A percentile compares a stretch with the other conserved stretches of the same genome.
Conservation (phyloP, 2,329 filamentous ascomycete species). For the Exophiala aquamarina region DNA sequence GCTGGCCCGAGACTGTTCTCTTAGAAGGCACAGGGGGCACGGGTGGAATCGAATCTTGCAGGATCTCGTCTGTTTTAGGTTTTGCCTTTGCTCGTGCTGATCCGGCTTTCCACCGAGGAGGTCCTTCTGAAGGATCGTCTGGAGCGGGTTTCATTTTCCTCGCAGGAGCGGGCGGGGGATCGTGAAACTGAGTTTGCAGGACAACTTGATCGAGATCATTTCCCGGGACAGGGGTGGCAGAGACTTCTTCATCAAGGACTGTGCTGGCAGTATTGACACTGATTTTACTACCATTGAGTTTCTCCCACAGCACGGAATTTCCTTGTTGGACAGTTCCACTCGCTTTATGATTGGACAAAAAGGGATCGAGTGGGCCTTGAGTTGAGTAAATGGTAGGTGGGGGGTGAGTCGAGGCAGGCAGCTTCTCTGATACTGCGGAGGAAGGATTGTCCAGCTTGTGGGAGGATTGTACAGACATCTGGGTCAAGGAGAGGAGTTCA, state of each 20-base stretch:
- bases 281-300: conserved; percentile 47
- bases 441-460: conserved; percentile 31
- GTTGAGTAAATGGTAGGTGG: conserved; percentile 39
- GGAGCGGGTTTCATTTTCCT: conserved; percentile 57
- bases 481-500: conserved; percentile 57
- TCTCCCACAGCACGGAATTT: conserved; percentile 49
- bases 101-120: conserved; percentile 64
- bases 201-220: conserved; percentile 22
- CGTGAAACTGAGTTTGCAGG: conserved; percentile 33
- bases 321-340: conserved; percentile 37
- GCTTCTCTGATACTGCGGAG: conserved; percentile 34
- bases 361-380: conserved; percentile 42
- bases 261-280: conserved; percentile 33
- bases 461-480: conserved; percentile 24
- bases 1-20: conserved; percentile 86
- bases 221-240: conserved; percentile 21
- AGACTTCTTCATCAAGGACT: conserved; percentile 23
- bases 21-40: conserved; percentile 58
- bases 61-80: conserved; percentile 41
- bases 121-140: conserved; percentile 54
- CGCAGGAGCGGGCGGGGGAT: conserved; percentile 44
- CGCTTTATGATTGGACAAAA: conserved; percentile 36
- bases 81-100: conserved; percentile 43
- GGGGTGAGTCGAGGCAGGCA: conserved; percentile 31
- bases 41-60: conserved; percentile 31